Evolutionary conservation across 2,329 filamentous ascomycete genomes (phyloP).

Genomic region (Ophiosphaerella korrae): DNA sequence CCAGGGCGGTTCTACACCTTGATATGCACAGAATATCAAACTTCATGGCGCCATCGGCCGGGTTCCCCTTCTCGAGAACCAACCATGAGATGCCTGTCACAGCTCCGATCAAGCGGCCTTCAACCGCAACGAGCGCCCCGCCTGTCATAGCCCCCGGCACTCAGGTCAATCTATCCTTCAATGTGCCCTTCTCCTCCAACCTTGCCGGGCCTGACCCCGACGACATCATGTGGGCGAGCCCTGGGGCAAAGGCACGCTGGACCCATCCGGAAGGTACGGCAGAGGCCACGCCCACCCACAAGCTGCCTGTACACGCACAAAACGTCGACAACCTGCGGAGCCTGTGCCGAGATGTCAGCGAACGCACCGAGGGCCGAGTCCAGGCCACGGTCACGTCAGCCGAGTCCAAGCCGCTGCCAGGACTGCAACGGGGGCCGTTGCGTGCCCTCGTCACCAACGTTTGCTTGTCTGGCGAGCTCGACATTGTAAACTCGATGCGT

Average conservation of each 20-base stretch:
- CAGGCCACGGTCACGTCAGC: conserved; percentile 84
- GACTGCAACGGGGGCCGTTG: conserved; percentile 56
- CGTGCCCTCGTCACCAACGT: conserved; percentile 74
- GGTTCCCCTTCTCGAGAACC: conserved; percentile 66
- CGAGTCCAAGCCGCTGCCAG: conserved; percentile 68
- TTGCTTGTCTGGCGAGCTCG: conserved; percentile 84
- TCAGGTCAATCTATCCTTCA: conserved; percentile 92
- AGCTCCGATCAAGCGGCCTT: conserved; percentile 62
- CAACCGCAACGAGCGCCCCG: conserved; percentile 52
- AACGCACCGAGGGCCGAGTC: conserved; percentile 65
- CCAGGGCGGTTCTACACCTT: conserved; percentile 37
- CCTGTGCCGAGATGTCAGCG: conserved; percentile 81
- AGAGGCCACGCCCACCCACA: conserved; percentile 82
- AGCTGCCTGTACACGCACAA: conserved; percentile 87
- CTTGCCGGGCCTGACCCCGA: conserved; percentile 90
- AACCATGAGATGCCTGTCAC: conserved; percentile 60
- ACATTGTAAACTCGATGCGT: conserved; percentile 86
- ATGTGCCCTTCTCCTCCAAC: conserved; percentile 92
- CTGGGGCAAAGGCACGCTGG: conserved; percentile 87
- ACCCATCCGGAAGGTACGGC: conserved; percentile 87
- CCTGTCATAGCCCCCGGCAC: conserved; percentile 74
- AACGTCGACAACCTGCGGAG: conserved; percentile 80
- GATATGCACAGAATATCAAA: conserved; percentile 71
- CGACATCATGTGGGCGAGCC: conserved; percentile 91
- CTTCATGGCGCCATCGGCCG: conserved; percentile 67